Percentiles rank a stretch among this genome's conserved stretches.
Conservation (phyloP, 2,329 filamentous ascomycete species). For the Paecilomyces variotii region DNA sequence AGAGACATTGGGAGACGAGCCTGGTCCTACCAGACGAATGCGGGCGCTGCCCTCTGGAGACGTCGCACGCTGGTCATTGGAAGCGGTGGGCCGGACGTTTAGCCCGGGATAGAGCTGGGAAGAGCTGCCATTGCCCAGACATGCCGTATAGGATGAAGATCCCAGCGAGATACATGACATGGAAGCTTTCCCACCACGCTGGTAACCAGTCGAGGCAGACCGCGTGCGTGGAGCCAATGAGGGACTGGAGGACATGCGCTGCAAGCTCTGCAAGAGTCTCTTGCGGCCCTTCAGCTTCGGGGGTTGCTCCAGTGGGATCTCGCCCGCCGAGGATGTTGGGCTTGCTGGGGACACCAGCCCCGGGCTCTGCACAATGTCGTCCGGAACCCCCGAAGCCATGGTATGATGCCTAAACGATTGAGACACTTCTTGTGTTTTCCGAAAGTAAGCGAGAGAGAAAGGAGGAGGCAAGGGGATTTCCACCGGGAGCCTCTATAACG, state of each 20-base stretch:
- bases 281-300: slow-evolving; percentile 61
- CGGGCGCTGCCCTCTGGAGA: slow-evolving; percentile 47
- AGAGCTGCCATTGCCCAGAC: slow-evolving; percentile 47
- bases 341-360: slow-evolving; percentile 25
- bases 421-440: not conserved
- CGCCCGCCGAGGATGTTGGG: slow-evolving; percentile 22
- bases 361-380: slow-evolving; percentile 24
- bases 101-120: slow-evolving; percentile 50
- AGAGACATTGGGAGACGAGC: slow-evolving; percentile 29
- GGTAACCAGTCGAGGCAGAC: slow-evolving; percentile 59
- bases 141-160: slow-evolving; percentile 45
- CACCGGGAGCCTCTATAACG: not conserved
- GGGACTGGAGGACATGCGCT: slow-evolving; percentile 74
- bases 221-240: slow-evolving; percentile 59
- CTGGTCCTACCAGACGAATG: slow-evolving; percentile 47
- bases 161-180: slow-evolving; percentile 58
- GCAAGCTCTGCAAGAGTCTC: slow-evolving; percentile 63
- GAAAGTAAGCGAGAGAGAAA: not conserved
- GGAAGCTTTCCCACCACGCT: slow-evolving; percentile 54
- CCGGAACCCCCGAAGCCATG: slow-evolving; percentile 23
- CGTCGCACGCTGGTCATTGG: slow-evolving; percentile 32
- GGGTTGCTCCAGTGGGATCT: slow-evolving; percentile 32
- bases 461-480: not conserved
- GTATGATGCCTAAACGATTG: slow-evolving; percentile 1
- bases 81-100: slow-evolving; percentile 48